phyloP scores from a whole-genome alignment of 2,329 filamentous ascomycete species.

The Cladosporium sp. region DNA sequence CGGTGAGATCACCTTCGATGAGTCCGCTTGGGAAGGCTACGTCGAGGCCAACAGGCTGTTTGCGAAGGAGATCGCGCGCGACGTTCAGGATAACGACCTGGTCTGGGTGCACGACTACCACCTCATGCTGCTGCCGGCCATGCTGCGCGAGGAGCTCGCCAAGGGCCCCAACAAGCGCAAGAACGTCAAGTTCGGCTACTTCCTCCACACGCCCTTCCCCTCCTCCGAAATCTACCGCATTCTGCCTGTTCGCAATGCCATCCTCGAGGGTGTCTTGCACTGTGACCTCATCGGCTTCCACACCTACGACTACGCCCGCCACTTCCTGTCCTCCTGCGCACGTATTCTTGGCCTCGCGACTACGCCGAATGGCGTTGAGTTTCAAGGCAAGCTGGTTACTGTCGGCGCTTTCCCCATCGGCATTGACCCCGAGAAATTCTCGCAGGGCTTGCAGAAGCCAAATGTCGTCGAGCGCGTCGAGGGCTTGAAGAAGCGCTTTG shows the following conservation, averaged over 20 bases:
- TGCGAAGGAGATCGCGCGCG: conserved; percentile 77
- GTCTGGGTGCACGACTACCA: conserved; percentile 99
- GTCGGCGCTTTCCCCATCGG: conserved; percentile 96
- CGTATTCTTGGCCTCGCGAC: conserved; percentile 76
- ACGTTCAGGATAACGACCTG: conserved; percentile 87
- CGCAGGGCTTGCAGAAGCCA: conserved; percentile 77
- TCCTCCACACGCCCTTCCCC: conserved; percentile 94
- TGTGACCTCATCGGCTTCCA: conserved; percentile 97
- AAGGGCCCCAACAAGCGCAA: conserved; percentile 62
- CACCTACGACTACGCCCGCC: conserved; percentile 97
- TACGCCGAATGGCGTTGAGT: conserved; percentile 89
- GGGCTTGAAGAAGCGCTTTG: conserved; percentile 80
- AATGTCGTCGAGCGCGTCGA: conserved; percentile 85
- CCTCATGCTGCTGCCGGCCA: conserved; percentile 90
- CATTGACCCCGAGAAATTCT: conserved; percentile 95
- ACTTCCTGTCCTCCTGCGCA: conserved; percentile 96
- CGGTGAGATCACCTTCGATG: conserved; percentile 96
- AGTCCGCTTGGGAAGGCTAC: conserved; percentile 89
- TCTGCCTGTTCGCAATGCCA: conserved; percentile 82
- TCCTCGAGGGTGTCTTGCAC: conserved; percentile 80
- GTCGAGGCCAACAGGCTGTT: conserved; percentile 89
- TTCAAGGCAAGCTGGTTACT: conserved; percentile 79
- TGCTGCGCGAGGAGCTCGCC: conserved; percentile 81
- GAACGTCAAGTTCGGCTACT: conserved; percentile 97
- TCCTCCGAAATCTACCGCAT: conserved; percentile 97